Conservation (phyloP, 148 eudicot species). For the Rhododendron ferrugineum region DNA sequence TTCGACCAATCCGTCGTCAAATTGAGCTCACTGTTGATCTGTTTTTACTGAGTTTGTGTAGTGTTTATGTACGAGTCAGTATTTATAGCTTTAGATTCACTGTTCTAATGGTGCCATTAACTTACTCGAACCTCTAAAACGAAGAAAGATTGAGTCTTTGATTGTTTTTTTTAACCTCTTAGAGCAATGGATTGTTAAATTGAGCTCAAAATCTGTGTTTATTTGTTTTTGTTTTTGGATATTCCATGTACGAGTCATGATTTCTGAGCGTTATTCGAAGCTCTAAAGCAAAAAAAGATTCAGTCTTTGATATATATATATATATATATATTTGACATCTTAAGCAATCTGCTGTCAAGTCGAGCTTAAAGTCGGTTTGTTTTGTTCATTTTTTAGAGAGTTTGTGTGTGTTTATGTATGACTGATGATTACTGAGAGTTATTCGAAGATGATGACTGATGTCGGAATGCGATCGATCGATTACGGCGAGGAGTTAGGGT, state of each 20-base stretch:
- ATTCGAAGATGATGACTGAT: slow-evolving; percentile 42
- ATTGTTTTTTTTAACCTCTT: slow-evolving; percentile 6
- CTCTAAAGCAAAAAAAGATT: neutral
- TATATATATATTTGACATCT: slow-evolving; percentile 18
- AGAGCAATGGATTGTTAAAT: neutral
- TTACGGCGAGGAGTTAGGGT: slow-evolving; percentile 47
- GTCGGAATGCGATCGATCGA: slow-evolving; percentile 56
- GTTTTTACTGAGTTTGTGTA: neutral
- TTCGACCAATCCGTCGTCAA: neutral
- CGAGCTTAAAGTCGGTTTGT: neutral
- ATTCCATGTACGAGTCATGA: slow-evolving; percentile 1
- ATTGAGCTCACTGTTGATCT: neutral
- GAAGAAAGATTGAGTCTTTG: slow-evolving; percentile 13
- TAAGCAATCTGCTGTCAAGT: neutral
- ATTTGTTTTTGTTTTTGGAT: neutral
- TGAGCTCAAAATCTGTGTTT: neutral
- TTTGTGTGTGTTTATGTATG: slow-evolving; percentile 8
- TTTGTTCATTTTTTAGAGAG: neutral
- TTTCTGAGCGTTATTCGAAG: neutral
- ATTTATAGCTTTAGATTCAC: neutral
- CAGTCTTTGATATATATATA: slow-evolving; percentile 15
- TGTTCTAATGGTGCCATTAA: slow-evolving; percentile 10
- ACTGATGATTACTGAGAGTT: slow-evolving; percentile 38
- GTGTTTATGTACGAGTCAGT: neutral
- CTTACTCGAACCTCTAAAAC: neutral